Percentiles rank a stretch among this genome's conserved stretches.
Conservation (phyloP, 148 eudicot species). For the Dianthus caryophyllus region DNA sequence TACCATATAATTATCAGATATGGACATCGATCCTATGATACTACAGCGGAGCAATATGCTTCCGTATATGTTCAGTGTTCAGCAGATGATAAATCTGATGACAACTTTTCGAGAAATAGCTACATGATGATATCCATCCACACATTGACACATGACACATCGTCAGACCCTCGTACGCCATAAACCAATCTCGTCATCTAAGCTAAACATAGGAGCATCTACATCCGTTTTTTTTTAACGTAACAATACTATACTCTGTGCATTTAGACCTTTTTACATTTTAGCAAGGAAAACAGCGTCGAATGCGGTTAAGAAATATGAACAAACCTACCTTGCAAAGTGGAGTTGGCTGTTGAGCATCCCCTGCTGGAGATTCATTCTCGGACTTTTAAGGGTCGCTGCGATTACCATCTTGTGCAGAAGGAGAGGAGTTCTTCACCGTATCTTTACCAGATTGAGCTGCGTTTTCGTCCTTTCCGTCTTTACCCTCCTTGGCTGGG, state of each 20-base stretch:
- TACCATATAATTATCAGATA: neutral
- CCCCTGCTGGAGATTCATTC: conserved; percentile 35
- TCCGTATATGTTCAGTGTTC: too few relatives aligned
- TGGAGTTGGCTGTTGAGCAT: conserved; percentile 37
- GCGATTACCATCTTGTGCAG: conserved; percentile 18
- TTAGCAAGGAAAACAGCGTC: too few relatives aligned
- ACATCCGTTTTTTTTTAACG: neutral
- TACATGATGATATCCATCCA: conserved; percentile 7
- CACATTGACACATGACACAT: too few relatives aligned
- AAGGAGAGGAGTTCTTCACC: too few relatives aligned
- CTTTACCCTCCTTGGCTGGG: conserved; percentile 59
- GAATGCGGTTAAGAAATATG: too few relatives aligned
- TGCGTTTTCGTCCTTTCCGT: too few relatives aligned
- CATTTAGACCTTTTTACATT: too few relatives aligned
- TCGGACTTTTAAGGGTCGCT: conserved; percentile 33
- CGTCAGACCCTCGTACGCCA: neutral
- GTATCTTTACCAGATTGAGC: conserved; percentile 30
- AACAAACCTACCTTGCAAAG: conserved; percentile 15
- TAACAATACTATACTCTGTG: too few relatives aligned
- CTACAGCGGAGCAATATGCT: too few relatives aligned
- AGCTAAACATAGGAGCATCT: neutral
- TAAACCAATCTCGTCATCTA: conserved; percentile 12
- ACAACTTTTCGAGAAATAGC: too few relatives aligned
- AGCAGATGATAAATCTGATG: too few relatives aligned
- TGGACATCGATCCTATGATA: too few relatives aligned